Base-by-base conservation (phyloP, 2,329 filamentous ascomycete species). In the Stemphylium beticola region DNA sequence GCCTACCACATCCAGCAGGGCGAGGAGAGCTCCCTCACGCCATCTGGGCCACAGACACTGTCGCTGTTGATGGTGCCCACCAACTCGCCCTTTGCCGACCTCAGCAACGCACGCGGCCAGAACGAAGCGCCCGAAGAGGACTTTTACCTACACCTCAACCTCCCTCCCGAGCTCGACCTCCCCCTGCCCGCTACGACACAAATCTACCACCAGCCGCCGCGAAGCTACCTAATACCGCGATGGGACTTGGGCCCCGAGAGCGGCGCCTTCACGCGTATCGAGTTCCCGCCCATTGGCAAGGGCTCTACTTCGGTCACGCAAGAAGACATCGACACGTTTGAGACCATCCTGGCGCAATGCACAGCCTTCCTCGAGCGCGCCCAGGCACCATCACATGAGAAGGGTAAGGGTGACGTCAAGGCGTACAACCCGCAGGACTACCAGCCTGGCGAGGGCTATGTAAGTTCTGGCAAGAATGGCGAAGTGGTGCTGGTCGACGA, bases 301-400 rank as follows among this genome's bases (percentile, higher is more conserved):
- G 87, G 90, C 0, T 74, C 81, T 1, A 73, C 72, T 31, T 81
- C 84, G 31, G 88, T 90, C 22, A 85, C 90, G 1, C 92, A 97
- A 74, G 93, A 98, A 73, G 93, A 97, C 74, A 83, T 96, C 37
- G 92, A 97, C 72, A 98, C 93, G 0, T 98, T 97, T 69, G 93
- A 98, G 80, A 97, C 93, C 3, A 98, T 98, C 61, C 83, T 98
- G 45, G 93, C 93, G n/a, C 92, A 98, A 77, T 98, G 93, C 76
- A 98, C 93, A 2, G 91, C 93, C 2, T 98, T 99, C 74, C 84
- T 96, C 4, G 93, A 98, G 76, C 87, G 92, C 39, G 88, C 91
- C 9, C 82, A 87, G 36, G 66, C 71, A n/a, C 86, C 90, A 6
- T 87, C 81, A 22, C 64, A 75, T 17, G 62, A 62, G 37, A 67